Evolutionary conservation across 2,329 filamentous ascomycete species (phyloP).

Genomic region (Cadophora malorum): DNA sequence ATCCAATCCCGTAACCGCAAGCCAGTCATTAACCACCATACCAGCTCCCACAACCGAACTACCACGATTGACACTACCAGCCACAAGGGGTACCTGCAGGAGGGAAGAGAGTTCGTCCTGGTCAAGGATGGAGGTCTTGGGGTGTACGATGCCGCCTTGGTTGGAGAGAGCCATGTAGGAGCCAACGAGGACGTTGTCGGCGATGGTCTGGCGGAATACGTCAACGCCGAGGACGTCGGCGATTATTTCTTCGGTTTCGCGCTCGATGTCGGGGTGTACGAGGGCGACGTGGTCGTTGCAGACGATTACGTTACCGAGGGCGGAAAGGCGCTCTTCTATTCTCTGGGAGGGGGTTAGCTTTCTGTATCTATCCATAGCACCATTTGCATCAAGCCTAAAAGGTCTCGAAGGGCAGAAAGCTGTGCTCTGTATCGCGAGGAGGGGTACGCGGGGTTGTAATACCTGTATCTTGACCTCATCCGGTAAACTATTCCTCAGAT

Average conservation of each 20-base stretch:
- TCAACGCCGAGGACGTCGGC: slow-evolving; percentile 91
- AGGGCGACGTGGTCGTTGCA: slow-evolving; percentile 96
- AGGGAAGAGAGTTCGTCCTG: slow-evolving; percentile 95
- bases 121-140: slow-evolving; percentile 95
- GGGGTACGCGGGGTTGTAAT: slow-evolving; percentile 16
- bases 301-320: slow-evolving; percentile 96
- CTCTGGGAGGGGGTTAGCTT: slow-evolving; percentile 57
- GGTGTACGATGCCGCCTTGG: slow-evolving; percentile 95
- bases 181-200: slow-evolving; percentile 95
- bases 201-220: slow-evolving; percentile 92
- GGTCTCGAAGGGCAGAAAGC: background rate
- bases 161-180: slow-evolving; percentile 97
- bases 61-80: slow-evolving; percentile 91
- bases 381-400: background rate
- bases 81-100: slow-evolving; percentile 94
- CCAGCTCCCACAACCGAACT: slow-evolving; percentile 94
- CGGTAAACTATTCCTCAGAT: slow-evolving; percentile 92
- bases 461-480: slow-evolving; percentile 84
- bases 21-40: slow-evolving; percentile 98
- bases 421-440: background rate
- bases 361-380: background rate
- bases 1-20: slow-evolving; percentile 91
- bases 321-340: slow-evolving; percentile 95
- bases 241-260: slow-evolving; percentile 98
- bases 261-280: slow-evolving; percentile 94